These are phyloP conservation scores for Cryptococcus sp. DNA, from an alignment of 1,284 basidiomycete genomes.

Conservation along the genomic window DNA sequence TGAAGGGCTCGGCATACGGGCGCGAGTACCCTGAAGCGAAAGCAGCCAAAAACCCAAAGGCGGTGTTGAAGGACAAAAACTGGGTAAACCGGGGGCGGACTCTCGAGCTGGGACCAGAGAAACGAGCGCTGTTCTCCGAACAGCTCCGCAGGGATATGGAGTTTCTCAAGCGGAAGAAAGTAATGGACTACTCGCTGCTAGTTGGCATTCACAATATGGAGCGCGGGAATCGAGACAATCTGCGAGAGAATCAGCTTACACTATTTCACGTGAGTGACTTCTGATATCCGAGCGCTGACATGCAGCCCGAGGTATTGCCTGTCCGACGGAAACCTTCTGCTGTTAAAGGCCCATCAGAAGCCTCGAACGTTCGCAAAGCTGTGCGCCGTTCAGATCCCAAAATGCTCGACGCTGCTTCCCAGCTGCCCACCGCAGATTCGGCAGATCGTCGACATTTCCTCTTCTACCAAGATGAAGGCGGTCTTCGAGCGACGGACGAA, in stretches of 20 bases:
- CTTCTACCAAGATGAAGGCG: constrained; percentile 97
- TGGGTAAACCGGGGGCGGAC: constrained; percentile 82
- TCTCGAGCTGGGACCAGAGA: constrained; percentile 91
- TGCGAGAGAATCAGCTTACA: constrained; percentile 83
- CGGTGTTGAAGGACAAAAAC: constrained; percentile 93
- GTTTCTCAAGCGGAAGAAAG: constrained; percentile 76
- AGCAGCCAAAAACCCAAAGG: constrained; percentile 74
- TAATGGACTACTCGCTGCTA: constrained; percentile 96
- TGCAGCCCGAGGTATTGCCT: constrained; percentile 64
- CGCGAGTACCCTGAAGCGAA: constrained; percentile 86
- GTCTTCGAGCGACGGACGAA: constrained; percentile 86
- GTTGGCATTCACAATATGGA: constrained; percentile 92
- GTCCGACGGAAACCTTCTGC: constrained; percentile 63
- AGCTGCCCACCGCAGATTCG: constrained; percentile 66
- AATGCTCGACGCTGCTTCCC: constrained; percentile 64
- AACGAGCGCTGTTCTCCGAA: constrained; percentile 83
- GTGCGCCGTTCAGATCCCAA: constrained; percentile 82
- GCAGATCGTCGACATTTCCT: constrained; percentile 81
- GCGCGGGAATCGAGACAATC: constrained; percentile 86
- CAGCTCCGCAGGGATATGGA: constrained; percentile 85
- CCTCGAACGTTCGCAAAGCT: constrained; percentile 78
- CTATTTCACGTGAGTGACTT: constrained; percentile 75
- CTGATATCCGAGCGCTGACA: constrained; percentile 7
- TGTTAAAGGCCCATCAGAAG: constrained; percentile 66
- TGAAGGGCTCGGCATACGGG: constrained; percentile 92